Base-by-base conservation (phyloP, 208 protist genomes). In the Novymonas esmeraldas region DNA sequence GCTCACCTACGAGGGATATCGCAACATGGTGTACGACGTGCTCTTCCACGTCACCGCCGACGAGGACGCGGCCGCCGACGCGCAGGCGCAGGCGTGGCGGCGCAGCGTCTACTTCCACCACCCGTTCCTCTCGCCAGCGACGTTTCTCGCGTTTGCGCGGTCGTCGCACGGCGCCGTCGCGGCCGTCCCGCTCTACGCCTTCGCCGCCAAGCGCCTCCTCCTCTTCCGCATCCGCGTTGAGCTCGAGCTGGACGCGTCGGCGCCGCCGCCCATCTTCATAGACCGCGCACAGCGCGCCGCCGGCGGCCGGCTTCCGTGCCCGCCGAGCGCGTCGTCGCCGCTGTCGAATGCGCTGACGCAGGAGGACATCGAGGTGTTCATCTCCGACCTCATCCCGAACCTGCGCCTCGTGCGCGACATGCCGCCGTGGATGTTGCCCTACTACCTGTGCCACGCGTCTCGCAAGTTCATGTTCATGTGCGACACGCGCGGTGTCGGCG, bases 391-490 rank as follows among this genome's bases (percentile, higher is more conserved):
- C 4, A 41, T 97, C 16, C 84, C 89, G 14, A 87, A 94, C 63
- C 75, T 97, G 39, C 83, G 87, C 4, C 75, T 94, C 10, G 86
- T 95, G 41, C 72, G 88, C 10, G 88, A 95, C 70, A 84, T 96
- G 69, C 80, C 85, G 26, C 85, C 85, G 42, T 95, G 86, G 83
- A 90, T 98, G 82, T 64, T 84, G 26, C 82, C 84, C n/a, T 92
- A 95, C 76, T 98, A 97, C 60, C 76, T 92, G 33, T 98, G 90
- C 65, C 87, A 96, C 51, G 93, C 90, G 6, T 93, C 88, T 3
- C 79, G 90, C 24, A 97, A 98, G 73, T 96, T 98, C 64, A 89
- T 97, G 78, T 98, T 98, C 67, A 96, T 97, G 85, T 94, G 92
- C 61, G 94, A 98, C 70, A 85, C 85, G 1, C 75, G 75, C 10